Evolutionary conservation across 1,284 basidiomycete genomes (phyloP).

Genomic region (Malassezia restricta): DNA sequence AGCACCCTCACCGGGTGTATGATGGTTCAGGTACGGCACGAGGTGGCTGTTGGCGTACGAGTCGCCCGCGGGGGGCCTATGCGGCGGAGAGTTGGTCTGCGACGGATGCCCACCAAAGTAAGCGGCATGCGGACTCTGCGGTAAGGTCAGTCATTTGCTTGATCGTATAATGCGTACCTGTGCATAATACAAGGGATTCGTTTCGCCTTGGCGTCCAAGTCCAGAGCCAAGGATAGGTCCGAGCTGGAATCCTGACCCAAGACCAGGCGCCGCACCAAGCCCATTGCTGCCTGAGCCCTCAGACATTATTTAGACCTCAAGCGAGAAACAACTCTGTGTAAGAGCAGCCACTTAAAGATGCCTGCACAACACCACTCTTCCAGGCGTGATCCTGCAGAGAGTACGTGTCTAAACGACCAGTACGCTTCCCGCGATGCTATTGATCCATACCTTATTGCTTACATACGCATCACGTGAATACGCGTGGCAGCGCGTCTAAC

Average conservation of each 20-base stretch:
- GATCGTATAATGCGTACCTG: constrained; percentile 3
- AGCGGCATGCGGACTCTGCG: constrained; percentile 7
- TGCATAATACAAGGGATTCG: constrained; percentile 15
- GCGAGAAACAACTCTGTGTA: neutral
- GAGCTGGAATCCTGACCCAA: constrained; percentile 9
- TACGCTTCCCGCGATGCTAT: neutral
- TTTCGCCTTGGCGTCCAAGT: constrained; percentile 7
- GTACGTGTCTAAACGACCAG: neutral
- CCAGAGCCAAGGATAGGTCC: constrained; percentile 8
- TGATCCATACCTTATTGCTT: neutral
- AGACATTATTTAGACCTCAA: constrained; percentile 1
- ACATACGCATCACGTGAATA: neutral
- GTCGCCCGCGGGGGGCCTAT: neutral
- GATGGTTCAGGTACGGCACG: constrained; percentile 13
- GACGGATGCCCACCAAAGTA: constrained; percentile 7
- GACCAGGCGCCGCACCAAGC: constrained; percentile 7
- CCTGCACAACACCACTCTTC: neutral
- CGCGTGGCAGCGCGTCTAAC: neutral
- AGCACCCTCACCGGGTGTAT: constrained; percentile 1
- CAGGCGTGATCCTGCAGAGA: no score
- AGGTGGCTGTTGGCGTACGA: constrained; percentile 6
- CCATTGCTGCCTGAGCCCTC: constrained; percentile 5
- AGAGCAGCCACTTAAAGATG: neutral
- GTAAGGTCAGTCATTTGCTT: neutral
- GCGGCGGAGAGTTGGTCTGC: constrained; percentile 2